Conservation (phyloP, 345 rosid species). For the Alliaria petiolata region DNA sequence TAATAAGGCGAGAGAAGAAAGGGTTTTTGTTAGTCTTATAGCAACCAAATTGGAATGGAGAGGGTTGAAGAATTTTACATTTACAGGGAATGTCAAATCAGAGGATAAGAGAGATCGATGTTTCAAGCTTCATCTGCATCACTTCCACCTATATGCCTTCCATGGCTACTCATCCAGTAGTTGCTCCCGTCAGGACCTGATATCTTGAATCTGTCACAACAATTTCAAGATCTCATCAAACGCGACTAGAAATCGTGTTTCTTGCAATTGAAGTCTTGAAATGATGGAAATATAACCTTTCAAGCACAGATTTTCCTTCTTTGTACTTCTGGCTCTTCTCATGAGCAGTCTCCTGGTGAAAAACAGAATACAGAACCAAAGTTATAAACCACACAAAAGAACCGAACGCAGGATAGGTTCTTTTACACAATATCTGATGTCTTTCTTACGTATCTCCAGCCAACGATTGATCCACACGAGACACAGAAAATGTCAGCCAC, state of each 20-base stretch:
- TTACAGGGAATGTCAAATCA: constrained; percentile 9
- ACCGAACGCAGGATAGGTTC: background rate
- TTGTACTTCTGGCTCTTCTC: constrained; percentile 93
- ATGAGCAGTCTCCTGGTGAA: constrained; percentile 76
- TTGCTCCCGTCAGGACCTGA: constrained; percentile 86
- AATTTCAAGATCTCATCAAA: background rate
- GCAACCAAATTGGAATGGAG: background rate
- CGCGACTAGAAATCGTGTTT: background rate
- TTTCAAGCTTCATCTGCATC: constrained; percentile 87
- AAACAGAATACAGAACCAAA: constrained; percentile 7
- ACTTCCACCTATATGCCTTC: constrained; percentile 72
- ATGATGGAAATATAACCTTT: constrained; percentile 45
- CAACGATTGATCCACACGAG: constrained; percentile 92
- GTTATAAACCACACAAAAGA: background rate
- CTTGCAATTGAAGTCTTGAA: background rate
- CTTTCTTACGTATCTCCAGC: constrained; percentile 93
- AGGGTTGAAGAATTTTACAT: constrained; percentile 22
- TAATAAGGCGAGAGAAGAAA: background rate
- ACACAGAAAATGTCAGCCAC: constrained; percentile 96
- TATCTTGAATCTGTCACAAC: constrained; percentile 69
- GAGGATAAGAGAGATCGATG: background rate
- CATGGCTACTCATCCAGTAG: constrained; percentile 71
- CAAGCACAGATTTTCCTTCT: constrained; percentile 96
- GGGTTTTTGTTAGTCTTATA: background rate
- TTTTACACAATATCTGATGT: background rate